Evolutionary conservation across 2,329 filamentous ascomycete species (phyloP).

Genomic region (Arthrobotrys conoides): DNA sequence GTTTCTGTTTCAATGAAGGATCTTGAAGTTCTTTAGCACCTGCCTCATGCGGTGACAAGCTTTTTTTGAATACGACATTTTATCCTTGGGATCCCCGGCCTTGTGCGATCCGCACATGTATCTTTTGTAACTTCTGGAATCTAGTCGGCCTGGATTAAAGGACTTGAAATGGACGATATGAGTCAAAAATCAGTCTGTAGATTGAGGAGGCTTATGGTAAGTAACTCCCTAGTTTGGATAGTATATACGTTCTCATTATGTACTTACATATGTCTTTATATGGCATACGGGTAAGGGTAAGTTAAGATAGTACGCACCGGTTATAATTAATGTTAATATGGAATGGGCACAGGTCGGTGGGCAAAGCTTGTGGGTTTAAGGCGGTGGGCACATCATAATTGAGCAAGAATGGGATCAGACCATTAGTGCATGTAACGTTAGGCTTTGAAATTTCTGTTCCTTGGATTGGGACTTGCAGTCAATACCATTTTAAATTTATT

Average conservation of each 20-base stretch:
- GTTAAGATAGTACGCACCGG: background rate
- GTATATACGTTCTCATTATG: background rate
- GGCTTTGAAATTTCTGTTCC: no score
- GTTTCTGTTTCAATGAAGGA: background rate
- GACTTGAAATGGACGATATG: background rate
- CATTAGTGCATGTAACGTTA: slow-evolving; percentile 15
- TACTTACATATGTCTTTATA: no score
- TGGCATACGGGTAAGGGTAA: background rate
- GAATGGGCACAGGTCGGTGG: slow-evolving; percentile 7
- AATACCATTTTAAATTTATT: no score
- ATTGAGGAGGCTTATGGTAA: background rate
- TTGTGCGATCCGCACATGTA: background rate
- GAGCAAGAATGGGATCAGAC: background rate
- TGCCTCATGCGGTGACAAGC: slow-evolving; percentile 29
- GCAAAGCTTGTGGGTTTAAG: slow-evolving; percentile 10
- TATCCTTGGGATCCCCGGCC: background rate
- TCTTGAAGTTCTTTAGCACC: background rate
- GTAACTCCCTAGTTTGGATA: background rate
- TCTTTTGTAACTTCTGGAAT: background rate
- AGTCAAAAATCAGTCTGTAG: slow-evolving; percentile 5
- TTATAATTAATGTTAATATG: background rate
- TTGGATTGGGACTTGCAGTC: no score
- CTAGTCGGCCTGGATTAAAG: background rate
- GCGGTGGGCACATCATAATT: background rate
- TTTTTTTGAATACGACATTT: slow-evolving; percentile 24